phyloP scores from a whole-genome alignment of 371 early-diverging fungal genomes.

The Apophysomyces ossiformis region DNA sequence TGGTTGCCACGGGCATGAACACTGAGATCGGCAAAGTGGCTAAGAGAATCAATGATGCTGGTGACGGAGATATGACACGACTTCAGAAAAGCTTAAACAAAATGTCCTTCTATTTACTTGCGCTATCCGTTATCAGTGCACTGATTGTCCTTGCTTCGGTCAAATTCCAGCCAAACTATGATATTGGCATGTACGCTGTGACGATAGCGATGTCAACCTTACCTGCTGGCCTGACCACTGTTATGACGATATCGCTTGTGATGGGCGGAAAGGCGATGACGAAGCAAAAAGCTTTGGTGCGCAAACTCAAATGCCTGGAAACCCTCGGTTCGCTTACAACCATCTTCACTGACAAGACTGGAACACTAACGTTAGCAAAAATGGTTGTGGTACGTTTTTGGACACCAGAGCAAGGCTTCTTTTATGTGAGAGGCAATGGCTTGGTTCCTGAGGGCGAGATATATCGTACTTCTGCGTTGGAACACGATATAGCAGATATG shows the following conservation, averaged over 20 bases:
- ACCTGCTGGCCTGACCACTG: slow-evolving; percentile 48
- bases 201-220: slow-evolving; percentile 43
- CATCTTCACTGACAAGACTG: slow-evolving; percentile 86
- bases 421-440: slow-evolving; percentile 64
- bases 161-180: slow-evolving; percentile 40
- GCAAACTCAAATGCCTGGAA: slow-evolving; percentile 90
- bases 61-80: slow-evolving; percentile 66
- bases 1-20: slow-evolving; percentile 80
- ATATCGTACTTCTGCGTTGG: slow-evolving; percentile 27
- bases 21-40: slow-evolving; percentile 93
- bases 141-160: slow-evolving; percentile 72
- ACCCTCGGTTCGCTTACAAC: slow-evolving; percentile 92
- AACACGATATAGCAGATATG: slow-evolving; percentile 18
- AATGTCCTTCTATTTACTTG: slow-evolving; percentile 71
- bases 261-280: slow-evolving; percentile 49
- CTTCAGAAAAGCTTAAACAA: slow-evolving; percentile 78
- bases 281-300: slow-evolving; percentile 56
- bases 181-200: slow-evolving; percentile 49
- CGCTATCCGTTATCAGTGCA: slow-evolving; percentile 47
- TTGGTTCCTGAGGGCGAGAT: slow-evolving; percentile 69
- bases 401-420: slow-evolving; percentile 67
- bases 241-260: slow-evolving; percentile 46
- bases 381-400: slow-evolving; percentile 79
- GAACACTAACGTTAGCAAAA: slow-evolving; percentile 67
- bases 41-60: slow-evolving; percentile 72